Evolutionary conservation across 2,329 filamentous ascomycete genomes (phyloP).

Genomic region (Botryotinia narcissicola): DNA sequence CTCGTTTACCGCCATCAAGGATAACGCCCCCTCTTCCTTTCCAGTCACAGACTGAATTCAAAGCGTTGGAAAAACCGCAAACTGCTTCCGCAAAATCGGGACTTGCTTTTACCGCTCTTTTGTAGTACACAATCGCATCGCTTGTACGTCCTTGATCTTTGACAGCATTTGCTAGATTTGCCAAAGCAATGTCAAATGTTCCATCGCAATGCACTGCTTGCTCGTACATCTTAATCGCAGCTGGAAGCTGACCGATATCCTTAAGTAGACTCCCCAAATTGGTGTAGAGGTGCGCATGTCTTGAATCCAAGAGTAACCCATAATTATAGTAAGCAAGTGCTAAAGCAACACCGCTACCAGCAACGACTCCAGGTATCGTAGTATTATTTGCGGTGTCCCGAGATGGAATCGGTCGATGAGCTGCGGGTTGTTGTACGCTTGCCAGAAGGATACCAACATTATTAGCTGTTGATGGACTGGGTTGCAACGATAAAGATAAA

Average conservation of each 20-base stretch:
- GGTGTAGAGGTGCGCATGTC: conserved; percentile 94
- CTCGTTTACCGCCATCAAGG: conserved; percentile 68
- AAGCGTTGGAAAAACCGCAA: conserved; percentile 87
- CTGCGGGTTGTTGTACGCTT: conserved; percentile 72
- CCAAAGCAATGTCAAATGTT: conserved; percentile 95
- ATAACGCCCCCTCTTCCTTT: conserved; percentile 81
- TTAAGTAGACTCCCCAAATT: conserved; percentile 94
- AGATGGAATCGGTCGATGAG: conserved; percentile 39
- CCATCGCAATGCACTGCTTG: conserved; percentile 87
- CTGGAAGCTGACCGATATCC: conserved; percentile 87
- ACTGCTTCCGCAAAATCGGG: conserved; percentile 96
- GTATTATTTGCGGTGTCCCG: conserved; percentile 41
- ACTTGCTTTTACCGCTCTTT: conserved; percentile 83
- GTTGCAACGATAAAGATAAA: conserved; percentile 86
- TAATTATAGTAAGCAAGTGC: conserved; percentile 96
- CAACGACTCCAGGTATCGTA: conserved; percentile 72
- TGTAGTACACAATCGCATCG: conserved; percentile 91
- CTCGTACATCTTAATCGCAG: conserved; percentile 96
- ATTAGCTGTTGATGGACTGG: conserved; percentile 95
- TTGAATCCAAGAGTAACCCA: conserved; percentile 78
- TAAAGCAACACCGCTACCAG: conserved; percentile 82
- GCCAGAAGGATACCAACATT: conserved; percentile 98
- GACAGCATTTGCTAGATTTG: conserved; percentile 94
- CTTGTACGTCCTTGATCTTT: conserved; percentile 92
- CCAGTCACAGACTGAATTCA: conserved; percentile 98